These are phyloP conservation scores for Botryobasidium botryosum DNA, from an alignment of 768 basidiomycete species.

Conservation along the genomic window DNA sequence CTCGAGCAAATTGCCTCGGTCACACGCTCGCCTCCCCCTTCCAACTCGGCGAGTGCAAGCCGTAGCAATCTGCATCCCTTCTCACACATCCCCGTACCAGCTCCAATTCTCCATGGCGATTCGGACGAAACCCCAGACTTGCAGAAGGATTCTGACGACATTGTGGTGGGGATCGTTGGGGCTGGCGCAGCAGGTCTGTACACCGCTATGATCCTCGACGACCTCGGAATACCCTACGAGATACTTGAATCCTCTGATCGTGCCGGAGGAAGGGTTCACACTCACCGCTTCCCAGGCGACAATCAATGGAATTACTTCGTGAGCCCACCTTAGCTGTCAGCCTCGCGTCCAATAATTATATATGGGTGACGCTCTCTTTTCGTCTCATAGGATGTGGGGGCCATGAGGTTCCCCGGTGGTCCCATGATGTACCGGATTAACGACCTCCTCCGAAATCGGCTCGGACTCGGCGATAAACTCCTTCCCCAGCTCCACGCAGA, in stretches of 20 bases:
- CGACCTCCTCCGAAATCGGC: constrained; percentile 9
- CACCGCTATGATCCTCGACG: constrained; percentile 29
- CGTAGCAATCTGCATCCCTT: too few species aligned
- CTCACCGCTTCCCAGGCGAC: constrained; percentile 23
- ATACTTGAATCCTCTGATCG: constrained; percentile 28
- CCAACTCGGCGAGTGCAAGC: too few species aligned
- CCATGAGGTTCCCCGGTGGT: constrained; percentile 14
- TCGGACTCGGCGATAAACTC: too few species aligned
- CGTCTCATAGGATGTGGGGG: constrained; percentile 13
- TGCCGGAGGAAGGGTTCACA: constrained; percentile 29
- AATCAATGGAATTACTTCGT: constrained; percentile 23
- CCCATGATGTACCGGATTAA: constrained; percentile 14
- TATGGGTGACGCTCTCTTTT: not conserved
- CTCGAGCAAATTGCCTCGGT: too few species aligned
- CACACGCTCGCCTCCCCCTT: too few species aligned
- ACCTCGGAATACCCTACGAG: constrained; percentile 26
- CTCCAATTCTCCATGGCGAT: too few species aligned
- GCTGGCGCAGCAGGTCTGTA: constrained; percentile 26
- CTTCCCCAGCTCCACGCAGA: too few species aligned
- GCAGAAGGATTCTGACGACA: too few species aligned
- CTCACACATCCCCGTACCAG: too few species aligned
- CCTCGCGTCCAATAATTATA: not conserved
- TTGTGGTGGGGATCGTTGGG: constrained; percentile 25
- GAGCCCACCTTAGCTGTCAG: not conserved
- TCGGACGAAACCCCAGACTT: too few species aligned